A percentile compares a stretch with the other conserved stretches of the same genome.
Conservation (phyloP, 2,329 filamentous ascomycete genomes). For the Arthrobotrys musiformis region DNA sequence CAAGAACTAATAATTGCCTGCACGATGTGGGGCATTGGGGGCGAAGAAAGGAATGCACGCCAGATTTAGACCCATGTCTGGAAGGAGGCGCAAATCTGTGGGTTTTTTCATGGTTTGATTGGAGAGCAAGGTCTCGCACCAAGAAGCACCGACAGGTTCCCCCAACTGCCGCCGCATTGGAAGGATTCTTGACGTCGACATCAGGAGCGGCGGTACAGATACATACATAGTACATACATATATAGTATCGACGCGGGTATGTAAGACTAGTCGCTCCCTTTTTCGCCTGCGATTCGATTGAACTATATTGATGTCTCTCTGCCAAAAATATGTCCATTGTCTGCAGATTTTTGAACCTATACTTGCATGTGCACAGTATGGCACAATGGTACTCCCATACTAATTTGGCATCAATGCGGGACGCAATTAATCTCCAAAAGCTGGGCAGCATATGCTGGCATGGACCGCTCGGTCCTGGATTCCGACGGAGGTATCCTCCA, state of each 20-base stretch:
- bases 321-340: constrained; percentile 28
- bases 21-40: constrained; percentile 26
- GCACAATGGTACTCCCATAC: not conserved
- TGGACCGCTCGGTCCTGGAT: constrained; percentile 10
- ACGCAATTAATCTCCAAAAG: not conserved
- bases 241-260: not conserved
- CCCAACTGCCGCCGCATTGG: constrained; percentile 51
- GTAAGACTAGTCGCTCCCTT: constrained; percentile 9
- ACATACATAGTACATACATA: not conserved
- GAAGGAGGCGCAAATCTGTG: constrained; percentile 45
- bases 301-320: constrained; percentile 5
- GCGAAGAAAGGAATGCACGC: constrained; percentile 43
- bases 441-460: constrained; percentile 2
- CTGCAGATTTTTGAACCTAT: constrained; percentile 1
- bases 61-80: constrained; percentile 46
- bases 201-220: constrained; percentile 16
- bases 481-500: constrained; percentile 11
- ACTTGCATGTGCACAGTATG: not conserved
- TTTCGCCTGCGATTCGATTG: constrained; percentile 11
- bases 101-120: constrained; percentile 28
- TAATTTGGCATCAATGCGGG: constrained; percentile 30
- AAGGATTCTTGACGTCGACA: constrained; percentile 1
- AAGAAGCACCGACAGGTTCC: constrained; percentile 47
- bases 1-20: constrained; percentile 25
- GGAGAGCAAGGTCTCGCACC: constrained; percentile 46